Conservation (phyloP, 257 asterid species). For the Craterostigma plantagineum region DNA sequence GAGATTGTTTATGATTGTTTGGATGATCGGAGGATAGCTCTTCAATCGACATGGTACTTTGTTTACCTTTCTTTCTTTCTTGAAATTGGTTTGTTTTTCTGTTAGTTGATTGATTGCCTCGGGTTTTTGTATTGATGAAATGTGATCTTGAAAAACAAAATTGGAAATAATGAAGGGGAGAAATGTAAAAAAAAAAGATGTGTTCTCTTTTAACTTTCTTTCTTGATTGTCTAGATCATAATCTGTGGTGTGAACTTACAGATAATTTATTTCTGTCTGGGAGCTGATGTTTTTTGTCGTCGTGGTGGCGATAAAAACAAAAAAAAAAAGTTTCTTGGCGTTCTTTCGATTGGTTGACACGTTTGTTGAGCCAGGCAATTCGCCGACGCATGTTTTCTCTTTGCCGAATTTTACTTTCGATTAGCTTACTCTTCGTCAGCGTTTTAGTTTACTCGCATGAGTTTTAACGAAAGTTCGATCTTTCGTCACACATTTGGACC, state of each 20-base stretch:
- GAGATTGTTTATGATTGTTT: conserved; percentile 59
- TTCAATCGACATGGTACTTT: conserved; percentile 78
- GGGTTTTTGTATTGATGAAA: conserved; percentile 1
- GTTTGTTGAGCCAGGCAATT: background rate
- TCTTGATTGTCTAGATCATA: background rate
- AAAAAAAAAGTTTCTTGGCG: background rate
- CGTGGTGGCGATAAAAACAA: background rate
- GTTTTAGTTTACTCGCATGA: background rate
- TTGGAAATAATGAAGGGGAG: background rate
- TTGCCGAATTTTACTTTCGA: too few relatives aligned
- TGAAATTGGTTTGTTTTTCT: background rate
- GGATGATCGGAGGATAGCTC: conserved; percentile 57
- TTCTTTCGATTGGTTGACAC: background rate
- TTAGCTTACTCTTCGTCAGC: too few relatives aligned
- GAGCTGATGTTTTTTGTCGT: background rate
- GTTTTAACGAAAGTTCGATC: background rate
- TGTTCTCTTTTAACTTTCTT: background rate
- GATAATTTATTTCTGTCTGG: background rate
- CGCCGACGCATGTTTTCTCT: too few relatives aligned
- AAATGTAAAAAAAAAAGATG: too few relatives aligned
- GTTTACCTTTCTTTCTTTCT: too few relatives aligned
- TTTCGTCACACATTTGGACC: conserved; percentile 6
- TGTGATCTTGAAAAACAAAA: background rate
- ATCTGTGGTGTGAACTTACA: too few relatives aligned
- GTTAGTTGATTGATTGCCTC: background rate